A percentile compares a stretch with the other conserved stretches of the same genome.
Evolutionary conservation across 148 eudicot genomes (phyloP).

Genomic region (Beta vulgaris): DNA sequence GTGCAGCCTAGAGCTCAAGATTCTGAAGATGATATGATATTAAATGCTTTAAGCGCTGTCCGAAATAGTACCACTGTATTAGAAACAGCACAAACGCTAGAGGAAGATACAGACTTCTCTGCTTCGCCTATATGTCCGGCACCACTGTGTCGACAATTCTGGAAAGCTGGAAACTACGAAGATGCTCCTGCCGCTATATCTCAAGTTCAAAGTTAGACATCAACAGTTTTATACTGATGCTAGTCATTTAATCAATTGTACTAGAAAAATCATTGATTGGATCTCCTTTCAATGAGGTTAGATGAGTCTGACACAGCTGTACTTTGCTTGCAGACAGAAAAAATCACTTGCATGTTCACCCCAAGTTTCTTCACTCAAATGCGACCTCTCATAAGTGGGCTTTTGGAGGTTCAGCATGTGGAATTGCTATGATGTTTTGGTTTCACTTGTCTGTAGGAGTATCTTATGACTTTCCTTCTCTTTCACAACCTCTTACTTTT

Average conservation of each 20-base stretch:
- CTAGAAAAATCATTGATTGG: constrained; percentile 4
- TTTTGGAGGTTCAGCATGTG: constrained; percentile 61
- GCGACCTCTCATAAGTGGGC: constrained; percentile 99
- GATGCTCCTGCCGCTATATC: constrained; percentile 45
- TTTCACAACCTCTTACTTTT: constrained; percentile 8
- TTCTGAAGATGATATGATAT: constrained; percentile 34
- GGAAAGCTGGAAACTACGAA: constrained; percentile 86
- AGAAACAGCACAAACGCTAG: constrained; percentile 40
- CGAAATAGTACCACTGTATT: constrained; percentile 39
- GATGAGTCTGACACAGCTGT: background rate
- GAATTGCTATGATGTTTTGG: background rate
- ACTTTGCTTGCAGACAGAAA: constrained; percentile 43
- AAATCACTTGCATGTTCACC: constrained; percentile 69
- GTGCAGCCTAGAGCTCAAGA: constrained; percentile 34
- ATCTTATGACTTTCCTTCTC: background rate
- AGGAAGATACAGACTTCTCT: constrained; percentile 49
- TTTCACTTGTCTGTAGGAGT: constrained; percentile 9
- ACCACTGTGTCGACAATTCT: constrained; percentile 89
- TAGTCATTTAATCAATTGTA: background rate
- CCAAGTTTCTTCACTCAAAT: constrained; percentile 89
- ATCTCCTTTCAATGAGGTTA: background rate
- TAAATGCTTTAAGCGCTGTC: constrained; percentile 30
- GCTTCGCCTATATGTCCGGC: constrained; percentile 59
- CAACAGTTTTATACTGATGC: constrained; percentile 4
- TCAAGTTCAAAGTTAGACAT: constrained; percentile 45